These are phyloP conservation scores for Russula griseocarnosa DNA, from an alignment of 768 basidiomycete species.

Conservation along the genomic window DNA sequence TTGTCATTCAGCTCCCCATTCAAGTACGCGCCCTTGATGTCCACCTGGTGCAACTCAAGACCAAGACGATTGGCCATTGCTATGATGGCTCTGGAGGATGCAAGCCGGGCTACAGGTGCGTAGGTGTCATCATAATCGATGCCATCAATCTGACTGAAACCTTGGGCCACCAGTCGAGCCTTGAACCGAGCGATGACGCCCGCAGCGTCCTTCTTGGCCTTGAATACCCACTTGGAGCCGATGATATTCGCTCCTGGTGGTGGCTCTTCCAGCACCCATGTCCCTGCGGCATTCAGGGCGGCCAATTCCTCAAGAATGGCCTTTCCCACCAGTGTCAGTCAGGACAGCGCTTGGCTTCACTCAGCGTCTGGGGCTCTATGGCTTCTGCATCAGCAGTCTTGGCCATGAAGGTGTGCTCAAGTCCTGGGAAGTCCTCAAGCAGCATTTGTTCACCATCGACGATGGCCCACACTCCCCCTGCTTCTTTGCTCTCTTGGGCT, in stretches of 20 bases:
- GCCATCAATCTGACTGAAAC: constrained; percentile 34
- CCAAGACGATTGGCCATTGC: neutral
- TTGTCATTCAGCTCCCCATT: neutral
- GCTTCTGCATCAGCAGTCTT: neutral
- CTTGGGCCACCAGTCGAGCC: constrained; percentile 37
- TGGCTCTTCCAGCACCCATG: no score
- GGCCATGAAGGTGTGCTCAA: neutral
- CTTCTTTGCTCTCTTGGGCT: no score
- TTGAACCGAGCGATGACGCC: constrained; percentile 35
- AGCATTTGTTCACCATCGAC: neutral
- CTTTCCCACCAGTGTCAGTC: constrained; percentile 48
- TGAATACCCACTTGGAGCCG: constrained; percentile 34
- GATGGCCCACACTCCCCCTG: no score
- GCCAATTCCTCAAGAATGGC: constrained; percentile 49
- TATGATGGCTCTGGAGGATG: neutral
- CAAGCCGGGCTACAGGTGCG: no score
- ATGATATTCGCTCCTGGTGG: constrained; percentile 57
- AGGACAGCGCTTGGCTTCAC: neutral
- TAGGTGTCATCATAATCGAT: neutral
- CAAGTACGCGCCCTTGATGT: neutral
- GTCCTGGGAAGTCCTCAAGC: neutral
- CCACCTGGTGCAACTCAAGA: neutral
- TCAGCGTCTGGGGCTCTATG: neutral
- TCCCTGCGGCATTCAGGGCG: no score
- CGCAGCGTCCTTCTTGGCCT: constrained; percentile 32